A percentile compares a stretch with the other conserved stretches of the same genome.
These are phyloP conservation scores for Bidens hawaiensis DNA, from an alignment of 140 eudicot species.

Conservation along the genomic window DNA sequence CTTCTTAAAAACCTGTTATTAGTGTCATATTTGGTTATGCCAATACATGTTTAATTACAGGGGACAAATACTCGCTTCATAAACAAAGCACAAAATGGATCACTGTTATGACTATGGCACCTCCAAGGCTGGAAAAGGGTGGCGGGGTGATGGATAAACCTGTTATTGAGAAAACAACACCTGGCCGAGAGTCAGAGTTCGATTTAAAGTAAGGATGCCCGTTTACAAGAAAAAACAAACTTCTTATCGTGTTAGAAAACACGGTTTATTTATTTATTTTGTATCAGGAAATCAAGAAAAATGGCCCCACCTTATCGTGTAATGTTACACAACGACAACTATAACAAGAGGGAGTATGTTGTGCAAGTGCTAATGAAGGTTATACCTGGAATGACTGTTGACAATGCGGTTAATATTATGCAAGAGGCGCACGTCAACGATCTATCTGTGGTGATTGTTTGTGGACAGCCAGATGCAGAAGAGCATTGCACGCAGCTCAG, in stretches of 20 bases:
- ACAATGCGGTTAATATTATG: conserved; percentile 88
- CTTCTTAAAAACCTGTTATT: too few species aligned
- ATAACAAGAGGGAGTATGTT: conserved; percentile 90
- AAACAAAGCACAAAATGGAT: conserved; percentile 55
- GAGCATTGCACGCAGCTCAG: conserved; percentile 91
- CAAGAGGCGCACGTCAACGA: conserved; percentile 94
- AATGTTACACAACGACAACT: conserved; percentile 86
- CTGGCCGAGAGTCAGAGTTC: conserved; percentile 91
- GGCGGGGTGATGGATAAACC: conserved; percentile 85
- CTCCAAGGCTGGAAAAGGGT: conserved; percentile 61
- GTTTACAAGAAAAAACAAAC: not conserved
- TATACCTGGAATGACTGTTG: conserved; percentile 93
- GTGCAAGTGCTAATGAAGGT: conserved; percentile 97
- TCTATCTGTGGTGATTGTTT: conserved; percentile 72
- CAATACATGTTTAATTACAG: conserved; percentile 28
- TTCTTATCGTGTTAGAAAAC: not conserved
- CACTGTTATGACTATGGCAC: conserved; percentile 49
- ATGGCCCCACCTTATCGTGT: conserved; percentile 94
- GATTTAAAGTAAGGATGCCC: conserved; percentile 56
- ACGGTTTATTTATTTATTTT: not conserved
- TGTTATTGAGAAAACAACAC: conserved; percentile 79
- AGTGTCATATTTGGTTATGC: too few species aligned
- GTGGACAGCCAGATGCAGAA: conserved; percentile 92
- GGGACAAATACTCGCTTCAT: conserved; percentile 51
- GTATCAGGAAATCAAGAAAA: conserved; percentile 73